Conservation (phyloP, 805 yeast species). For the Candida caryicola region DNA sequence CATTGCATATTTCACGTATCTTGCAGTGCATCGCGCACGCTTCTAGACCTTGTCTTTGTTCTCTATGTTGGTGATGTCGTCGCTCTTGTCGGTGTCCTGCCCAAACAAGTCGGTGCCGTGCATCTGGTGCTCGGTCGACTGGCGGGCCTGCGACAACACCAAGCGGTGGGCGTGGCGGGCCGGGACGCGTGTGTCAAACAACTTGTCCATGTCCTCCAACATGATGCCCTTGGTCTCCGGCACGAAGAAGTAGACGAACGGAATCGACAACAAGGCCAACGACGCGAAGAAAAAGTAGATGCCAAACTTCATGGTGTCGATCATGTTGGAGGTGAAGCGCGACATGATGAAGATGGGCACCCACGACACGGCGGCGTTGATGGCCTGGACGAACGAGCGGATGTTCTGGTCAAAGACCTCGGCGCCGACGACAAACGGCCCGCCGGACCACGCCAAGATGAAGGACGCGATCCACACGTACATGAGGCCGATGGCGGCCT, state of each 20-base stretch:
- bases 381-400: slow-evolving; percentile 39
- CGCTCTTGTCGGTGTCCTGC: slow-evolving; percentile 16
- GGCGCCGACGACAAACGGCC: slow-evolving; percentile 39
- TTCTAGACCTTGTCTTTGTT: too few relatives aligned
- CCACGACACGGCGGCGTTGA: slow-evolving; percentile 41
- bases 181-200: slow-evolving; percentile 20
- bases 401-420: slow-evolving; percentile 41
- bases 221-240: slow-evolving; percentile 41
- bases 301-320: slow-evolving; percentile 33
- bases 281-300: slow-evolving; percentile 37
- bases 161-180: slow-evolving; percentile 21
- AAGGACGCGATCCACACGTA: slow-evolving; percentile 42
- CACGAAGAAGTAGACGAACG: slow-evolving; percentile 36
- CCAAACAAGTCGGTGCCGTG: slow-evolving; percentile 15
- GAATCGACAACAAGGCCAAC: slow-evolving; percentile 31
- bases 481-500: slow-evolving; percentile 40
- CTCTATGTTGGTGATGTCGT: not conserved
- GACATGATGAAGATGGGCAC: slow-evolving; percentile 39
- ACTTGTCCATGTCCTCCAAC: slow-evolving; percentile 28
- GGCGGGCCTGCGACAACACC: slow-evolving; percentile 17
- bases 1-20: too few relatives aligned
- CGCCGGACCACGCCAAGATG: slow-evolving; percentile 40
- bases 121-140: slow-evolving; percentile 14
- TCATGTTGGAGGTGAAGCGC: slow-evolving; percentile 33
- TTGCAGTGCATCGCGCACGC: too few relatives aligned